Conservation (phyloP, 2,329 filamentous ascomycete genomes). For the Trichoderma sp. region DNA sequence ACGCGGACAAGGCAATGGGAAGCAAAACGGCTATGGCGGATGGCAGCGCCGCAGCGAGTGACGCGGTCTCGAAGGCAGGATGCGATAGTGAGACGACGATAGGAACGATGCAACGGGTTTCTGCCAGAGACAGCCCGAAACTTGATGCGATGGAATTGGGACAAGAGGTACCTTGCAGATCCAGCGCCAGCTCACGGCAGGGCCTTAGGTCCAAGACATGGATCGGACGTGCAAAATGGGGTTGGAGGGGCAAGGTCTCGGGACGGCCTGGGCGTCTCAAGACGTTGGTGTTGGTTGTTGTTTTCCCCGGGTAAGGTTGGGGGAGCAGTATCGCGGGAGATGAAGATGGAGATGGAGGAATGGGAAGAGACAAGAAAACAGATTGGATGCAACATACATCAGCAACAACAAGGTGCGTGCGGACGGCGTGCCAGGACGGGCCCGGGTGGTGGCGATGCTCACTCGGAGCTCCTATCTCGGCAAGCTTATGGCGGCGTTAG, state of each 20-base stretch:
- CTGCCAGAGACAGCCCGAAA: not conserved
- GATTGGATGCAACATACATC: not conserved
- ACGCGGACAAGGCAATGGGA: not conserved
- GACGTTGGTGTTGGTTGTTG: not conserved
- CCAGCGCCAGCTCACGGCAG: slow-evolving; percentile 13
- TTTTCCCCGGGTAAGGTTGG: not conserved
- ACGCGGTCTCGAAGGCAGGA: not conserved
- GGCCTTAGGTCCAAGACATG: slow-evolving; percentile 18
- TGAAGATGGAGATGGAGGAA: not conserved
- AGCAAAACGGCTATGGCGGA: slow-evolving; percentile 1
- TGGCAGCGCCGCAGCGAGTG: not conserved
- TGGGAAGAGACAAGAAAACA: not conserved
- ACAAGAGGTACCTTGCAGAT: slow-evolving; percentile 29
- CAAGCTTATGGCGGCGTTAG: slow-evolving; percentile 21
- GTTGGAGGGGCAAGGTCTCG: slow-evolving; percentile 4
- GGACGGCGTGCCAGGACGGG: not conserved
- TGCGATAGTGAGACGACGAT: not conserved
- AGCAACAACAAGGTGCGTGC: not conserved
- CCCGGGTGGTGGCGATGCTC: slow-evolving; percentile 20
- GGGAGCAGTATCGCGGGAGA: not conserved
- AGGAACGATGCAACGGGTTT: not conserved
- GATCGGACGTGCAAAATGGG: slow-evolving; percentile 2
- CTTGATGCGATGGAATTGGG: slow-evolving; percentile 18
- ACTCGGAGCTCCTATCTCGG: slow-evolving; percentile 20
- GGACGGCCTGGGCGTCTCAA: slow-evolving; percentile 15